Base-by-base conservation (phyloP, 179 eudicot genomes). In the Nepenthes alata region DNA sequence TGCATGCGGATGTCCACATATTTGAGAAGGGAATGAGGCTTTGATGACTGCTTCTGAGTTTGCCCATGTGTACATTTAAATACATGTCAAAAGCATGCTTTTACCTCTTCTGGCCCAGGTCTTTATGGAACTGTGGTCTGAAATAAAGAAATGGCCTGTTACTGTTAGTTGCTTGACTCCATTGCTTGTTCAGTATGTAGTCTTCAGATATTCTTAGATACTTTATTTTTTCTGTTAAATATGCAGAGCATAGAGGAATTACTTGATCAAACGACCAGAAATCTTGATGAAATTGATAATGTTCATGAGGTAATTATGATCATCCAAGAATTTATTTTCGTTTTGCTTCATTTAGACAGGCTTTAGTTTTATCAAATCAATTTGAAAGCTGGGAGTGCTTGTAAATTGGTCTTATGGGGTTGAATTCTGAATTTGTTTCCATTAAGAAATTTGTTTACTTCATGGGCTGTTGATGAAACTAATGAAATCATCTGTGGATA, bases 221-320 rank as follows among this genome's bases (percentile, higher is more conserved):
- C 35, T 5, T 16, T 63, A 34, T 60, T 11, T 57, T 62, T 71
- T 11, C 61, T 53, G 13, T 59, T 59, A 38, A 36, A 34, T 3
- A 11, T 73, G 59, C 81, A 80, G 81, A 80, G 78, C 81, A 51
- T 76, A 77, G 81, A 74, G 56, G 66, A 70, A 55, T 53, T 80
- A 57, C 35, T 71, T 49, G 78, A 71, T 57, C 61, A 65, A 39
- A 57, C 76, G n/a, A 70, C 77, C 38, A 70, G 7, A 16, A 63
- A 52, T 53, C 67, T 66, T 11, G 76, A 71, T 57, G 54, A 53
- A 59, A 74, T 54, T 47, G 55, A 65, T 62, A 47, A 34, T n/a
- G 38, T 13, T 47, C 60, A 25, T 39, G 61, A 64, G 69, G 80
- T 78, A 64, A n/a, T 64, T 61, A 12, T 53, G 16, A 56, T 12